Conservation (phyloP, 2,329 filamentous ascomycete genomes). For the Claviceps capensis region DNA sequence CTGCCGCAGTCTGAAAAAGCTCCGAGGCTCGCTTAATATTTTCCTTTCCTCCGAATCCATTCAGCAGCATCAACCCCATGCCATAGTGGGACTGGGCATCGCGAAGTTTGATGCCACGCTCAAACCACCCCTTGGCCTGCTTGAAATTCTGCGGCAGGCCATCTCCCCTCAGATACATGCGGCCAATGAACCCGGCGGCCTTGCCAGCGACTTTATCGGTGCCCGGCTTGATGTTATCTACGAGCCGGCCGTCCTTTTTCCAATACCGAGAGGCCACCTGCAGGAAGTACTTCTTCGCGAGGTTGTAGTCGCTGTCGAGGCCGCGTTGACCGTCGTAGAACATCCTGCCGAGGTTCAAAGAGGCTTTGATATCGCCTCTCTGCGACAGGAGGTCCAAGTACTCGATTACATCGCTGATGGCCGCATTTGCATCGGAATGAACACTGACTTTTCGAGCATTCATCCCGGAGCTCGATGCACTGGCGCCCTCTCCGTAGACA, state of each 20-base stretch:
- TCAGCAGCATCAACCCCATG: slow-evolving; percentile 68
- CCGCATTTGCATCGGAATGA: slow-evolving; percentile 69
- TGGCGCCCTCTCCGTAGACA: slow-evolving; percentile 90
- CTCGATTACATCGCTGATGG: slow-evolving; percentile 86
- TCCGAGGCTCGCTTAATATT: slow-evolving; percentile 62
- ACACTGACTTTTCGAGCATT: slow-evolving; percentile 63
- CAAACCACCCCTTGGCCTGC: slow-evolving; percentile 70
- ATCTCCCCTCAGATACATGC: slow-evolving; percentile 83
- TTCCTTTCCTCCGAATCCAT: slow-evolving; percentile 58
- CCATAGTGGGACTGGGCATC: slow-evolving; percentile 78
- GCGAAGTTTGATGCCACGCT: slow-evolving; percentile 58
- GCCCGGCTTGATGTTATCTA: slow-evolving; percentile 52
- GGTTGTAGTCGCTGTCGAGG: slow-evolving; percentile 56
- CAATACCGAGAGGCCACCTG: slow-evolving; percentile 71
- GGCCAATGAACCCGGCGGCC: slow-evolving; percentile 73
- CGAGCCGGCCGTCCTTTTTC: slow-evolving; percentile 61
- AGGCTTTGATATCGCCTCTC: slow-evolving; percentile 79
- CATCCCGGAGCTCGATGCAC: slow-evolving; percentile 70
- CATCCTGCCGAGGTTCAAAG: slow-evolving; percentile 70
- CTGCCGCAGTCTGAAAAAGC: slow-evolving; percentile 64
- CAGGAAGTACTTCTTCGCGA: slow-evolving; percentile 70
- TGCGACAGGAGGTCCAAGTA: slow-evolving; percentile 83
- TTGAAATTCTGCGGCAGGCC: slow-evolving; percentile 67
- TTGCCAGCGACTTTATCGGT: slow-evolving; percentile 71
- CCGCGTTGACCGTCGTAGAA: slow-evolving; percentile 78